Evolutionary conservation across 179 eudicot species (phyloP).

Genomic region (Corrigiola litoralis): DNA sequence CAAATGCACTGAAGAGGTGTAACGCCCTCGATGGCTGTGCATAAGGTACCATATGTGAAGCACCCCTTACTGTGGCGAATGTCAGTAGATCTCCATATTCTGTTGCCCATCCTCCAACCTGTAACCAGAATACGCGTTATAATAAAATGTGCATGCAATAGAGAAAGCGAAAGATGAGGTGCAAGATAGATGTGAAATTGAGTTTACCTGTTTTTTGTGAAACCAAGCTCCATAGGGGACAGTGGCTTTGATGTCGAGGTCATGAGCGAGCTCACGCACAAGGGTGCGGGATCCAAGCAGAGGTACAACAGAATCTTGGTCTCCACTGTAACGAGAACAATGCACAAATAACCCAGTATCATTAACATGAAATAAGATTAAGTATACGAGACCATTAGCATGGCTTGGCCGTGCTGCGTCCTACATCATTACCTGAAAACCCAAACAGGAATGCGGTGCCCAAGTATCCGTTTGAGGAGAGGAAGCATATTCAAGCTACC

Average conservation of each 20-base stretch:
- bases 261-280: slow-evolving; percentile 85
- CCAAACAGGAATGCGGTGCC: slow-evolving; percentile 62
- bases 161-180: too few species aligned
- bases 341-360: too few species aligned
- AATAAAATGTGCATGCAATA: too few species aligned
- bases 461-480: slow-evolving; percentile 60
- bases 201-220: slow-evolving; percentile 87
- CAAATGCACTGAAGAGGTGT: slow-evolving; percentile 77
- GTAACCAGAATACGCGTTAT: background rate
- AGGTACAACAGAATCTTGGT: slow-evolving; percentile 96
- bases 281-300: slow-evolving; percentile 84
- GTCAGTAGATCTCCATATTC: slow-evolving; percentile 82
- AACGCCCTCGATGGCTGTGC: slow-evolving; percentile 91
- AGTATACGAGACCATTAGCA: too few species aligned
- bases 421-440: slow-evolving; percentile 85
- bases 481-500: slow-evolving; percentile 81
- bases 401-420: too few species aligned
- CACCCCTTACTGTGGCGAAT: slow-evolving; percentile 95
- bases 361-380: too few species aligned
- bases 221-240: slow-evolving; percentile 96
- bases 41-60: slow-evolving; percentile 97
- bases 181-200: background rate
- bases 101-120: slow-evolving; percentile 95
- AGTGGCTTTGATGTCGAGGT: slow-evolving; percentile 48
- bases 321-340: slow-evolving; percentile 54